A percentile compares a stretch with the other conserved stretches of the same genome.
phyloP scores from a whole-genome alignment of 129 eudicot genomes.

The Helianthus tuberosus region DNA sequence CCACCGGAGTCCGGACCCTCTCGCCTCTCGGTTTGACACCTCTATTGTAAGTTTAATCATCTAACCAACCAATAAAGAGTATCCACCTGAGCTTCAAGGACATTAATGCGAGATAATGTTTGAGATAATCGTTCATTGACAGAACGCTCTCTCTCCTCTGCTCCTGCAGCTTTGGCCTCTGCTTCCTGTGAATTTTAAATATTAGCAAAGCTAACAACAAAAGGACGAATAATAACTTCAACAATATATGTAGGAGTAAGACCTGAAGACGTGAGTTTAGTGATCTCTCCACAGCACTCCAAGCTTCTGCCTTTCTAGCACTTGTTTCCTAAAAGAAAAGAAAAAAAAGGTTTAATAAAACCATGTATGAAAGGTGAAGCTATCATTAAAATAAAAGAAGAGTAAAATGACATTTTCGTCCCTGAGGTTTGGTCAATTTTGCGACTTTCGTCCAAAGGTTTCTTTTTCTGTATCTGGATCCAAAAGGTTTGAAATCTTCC shows the following conservation, averaged over 20 bases:
- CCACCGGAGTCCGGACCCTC: not conserved
- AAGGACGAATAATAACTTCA: conserved; percentile 2
- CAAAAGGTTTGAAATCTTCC: too few relatives aligned
- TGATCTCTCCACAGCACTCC: conserved; percentile 96
- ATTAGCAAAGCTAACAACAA: conserved; percentile 10
- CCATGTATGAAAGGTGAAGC: not conserved
- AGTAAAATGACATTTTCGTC: too few relatives aligned
- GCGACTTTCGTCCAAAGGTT: too few relatives aligned
- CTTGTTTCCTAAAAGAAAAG: conserved; percentile 67
- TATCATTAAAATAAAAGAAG: conserved; percentile 1
- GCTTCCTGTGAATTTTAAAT: conserved; percentile 65
- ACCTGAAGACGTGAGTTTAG: conserved; percentile 90
- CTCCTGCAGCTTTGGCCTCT: conserved; percentile 89
- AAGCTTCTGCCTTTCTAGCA: conserved; percentile 85
- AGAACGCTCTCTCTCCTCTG: conserved; percentile 95
- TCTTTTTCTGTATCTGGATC: too few relatives aligned
- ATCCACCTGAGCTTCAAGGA: conserved; percentile 96
- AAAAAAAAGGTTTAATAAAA: not conserved
- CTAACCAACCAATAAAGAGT: conserved; percentile 14
- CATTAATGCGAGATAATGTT: conserved; percentile 89
- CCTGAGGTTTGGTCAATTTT: too few relatives aligned
- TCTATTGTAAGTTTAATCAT: conserved; percentile 18
- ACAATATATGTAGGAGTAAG: conserved; percentile 28
- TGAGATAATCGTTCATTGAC: conserved; percentile 86
- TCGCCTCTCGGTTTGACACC: not conserved